Percentiles rank a stretch among this genome's conserved stretches.
phyloP scores from a whole-genome alignment of 345 rosid genomes.

The Pelargonium nanum region DNA sequence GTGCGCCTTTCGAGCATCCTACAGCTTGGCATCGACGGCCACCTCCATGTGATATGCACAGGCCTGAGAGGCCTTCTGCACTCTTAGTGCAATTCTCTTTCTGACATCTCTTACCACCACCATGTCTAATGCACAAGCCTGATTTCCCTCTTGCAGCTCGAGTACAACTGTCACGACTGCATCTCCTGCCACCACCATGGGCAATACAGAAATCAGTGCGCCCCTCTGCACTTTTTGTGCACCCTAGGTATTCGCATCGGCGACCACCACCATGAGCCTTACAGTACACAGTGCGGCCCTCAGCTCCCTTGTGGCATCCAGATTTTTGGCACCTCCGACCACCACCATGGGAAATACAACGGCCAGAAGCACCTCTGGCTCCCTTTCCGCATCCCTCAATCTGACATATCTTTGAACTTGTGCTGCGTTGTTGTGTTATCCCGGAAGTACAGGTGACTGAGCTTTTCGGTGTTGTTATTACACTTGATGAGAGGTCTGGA shows the following conservation, averaged over 20 bases:
- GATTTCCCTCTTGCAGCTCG: conserved; percentile 97
- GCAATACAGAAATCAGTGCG: conserved; percentile 92
- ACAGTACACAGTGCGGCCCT: conserved; percentile 92
- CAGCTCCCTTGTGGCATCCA: conserved; percentile 95
- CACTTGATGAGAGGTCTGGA: conserved; percentile 55
- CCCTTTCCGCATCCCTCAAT: conserved; percentile 95
- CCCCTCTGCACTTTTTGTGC: conserved; percentile 99
- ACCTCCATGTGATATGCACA: conserved; percentile 95
- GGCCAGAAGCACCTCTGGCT: conserved; percentile 98
- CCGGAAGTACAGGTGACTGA: conserved; percentile 78
- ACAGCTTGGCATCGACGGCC: conserved; percentile 77
- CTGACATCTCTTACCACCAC: conserved; percentile 97
- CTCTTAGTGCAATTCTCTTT: conserved; percentile 79
- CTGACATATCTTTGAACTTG: conserved; percentile 65
- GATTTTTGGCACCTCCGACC: conserved; percentile 86
- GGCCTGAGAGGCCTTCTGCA: conserved; percentile 95
- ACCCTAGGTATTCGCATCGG: conserved; percentile 86
- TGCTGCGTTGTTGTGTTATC: conserved; percentile 43
- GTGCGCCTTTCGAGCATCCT: conserved; percentile 93
- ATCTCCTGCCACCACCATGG: conserved; percentile 95
- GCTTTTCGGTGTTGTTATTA: conserved; percentile 47
- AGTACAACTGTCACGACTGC: conserved; percentile 68
- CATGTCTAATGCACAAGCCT: conserved; percentile 88
- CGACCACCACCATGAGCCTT: conserved; percentile 99
- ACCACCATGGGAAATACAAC: conserved; percentile 95